These are phyloP conservation scores for Xylaria sp. DNA, from an alignment of 2,329 filamentous ascomycete genomes.

Conservation along the genomic window DNA sequence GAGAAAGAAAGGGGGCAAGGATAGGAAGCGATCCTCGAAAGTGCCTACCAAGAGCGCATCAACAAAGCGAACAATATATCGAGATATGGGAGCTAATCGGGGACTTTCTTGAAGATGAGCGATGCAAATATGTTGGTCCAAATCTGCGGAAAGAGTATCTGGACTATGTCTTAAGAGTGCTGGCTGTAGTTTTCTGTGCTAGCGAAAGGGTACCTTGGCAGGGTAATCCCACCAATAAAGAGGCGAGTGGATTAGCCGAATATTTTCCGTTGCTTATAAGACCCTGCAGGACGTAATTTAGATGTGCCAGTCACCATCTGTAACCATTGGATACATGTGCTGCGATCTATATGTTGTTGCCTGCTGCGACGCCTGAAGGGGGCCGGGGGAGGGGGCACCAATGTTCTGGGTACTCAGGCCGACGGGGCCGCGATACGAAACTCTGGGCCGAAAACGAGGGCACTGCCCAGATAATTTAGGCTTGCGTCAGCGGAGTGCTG, in stretches of 20 bases:
- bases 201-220: slow-evolving; percentile 53
- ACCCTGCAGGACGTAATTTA: no score
- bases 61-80: slow-evolving; percentile 43
- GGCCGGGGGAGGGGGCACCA: no score
- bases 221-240: no score
- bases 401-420: no score
- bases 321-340: no score
- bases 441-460: not conserved
- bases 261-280: no score
- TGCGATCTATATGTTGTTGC: no score
- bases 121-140: slow-evolving; percentile 51
- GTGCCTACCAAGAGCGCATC: slow-evolving; percentile 48
- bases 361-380: no score
- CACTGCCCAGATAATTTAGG: not conserved
- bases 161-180: slow-evolving; percentile 54
- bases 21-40: slow-evolving; percentile 51
- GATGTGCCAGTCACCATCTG: no score
- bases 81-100: slow-evolving; percentile 56
- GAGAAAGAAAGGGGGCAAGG: slow-evolving; percentile 49
- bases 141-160: slow-evolving; percentile 55
- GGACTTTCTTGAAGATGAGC: slow-evolving; percentile 51
- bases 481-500: not conserved
- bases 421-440: not conserved
- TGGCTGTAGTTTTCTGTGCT: slow-evolving; percentile 58
- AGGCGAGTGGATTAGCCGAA: no score